Evolutionary conservation across 352 stramenopile species (phyloP).

Genomic region (Phytophthora chlamydospora): DNA sequence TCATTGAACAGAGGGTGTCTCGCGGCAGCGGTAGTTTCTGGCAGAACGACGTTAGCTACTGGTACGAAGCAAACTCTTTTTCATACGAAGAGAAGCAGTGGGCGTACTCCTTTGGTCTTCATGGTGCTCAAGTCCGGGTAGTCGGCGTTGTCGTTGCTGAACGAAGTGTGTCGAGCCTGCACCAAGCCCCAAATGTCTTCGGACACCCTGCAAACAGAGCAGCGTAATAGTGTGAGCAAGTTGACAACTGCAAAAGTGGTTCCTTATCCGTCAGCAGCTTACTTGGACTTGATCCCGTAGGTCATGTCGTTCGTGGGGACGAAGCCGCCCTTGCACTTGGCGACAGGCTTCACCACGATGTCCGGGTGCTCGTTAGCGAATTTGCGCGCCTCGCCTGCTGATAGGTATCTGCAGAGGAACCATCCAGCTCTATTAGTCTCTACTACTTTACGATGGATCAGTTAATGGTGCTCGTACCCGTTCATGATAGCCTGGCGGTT

Average conservation of each 20-base stretch:
- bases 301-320: conserved; percentile 60
- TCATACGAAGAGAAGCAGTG: background rate
- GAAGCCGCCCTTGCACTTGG: conserved; percentile 63
- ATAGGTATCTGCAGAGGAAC: conserved; percentile 44
- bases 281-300: conserved; percentile 86
- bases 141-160: conserved; percentile 66
- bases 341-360: conserved; percentile 67
- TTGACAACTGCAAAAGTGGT: background rate
- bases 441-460: background rate
- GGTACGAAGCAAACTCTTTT: background rate
- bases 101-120: conserved; percentile 79
- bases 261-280: background rate
- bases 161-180: conserved; percentile 72
- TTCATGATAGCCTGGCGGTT: conserved; percentile 70
- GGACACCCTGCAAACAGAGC: conserved; percentile 46
- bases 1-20: conserved; percentile 71
- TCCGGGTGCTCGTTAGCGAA: conserved; percentile 77
- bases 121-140: conserved; percentile 83
- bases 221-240: background rate
- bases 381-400: conserved; percentile 56
- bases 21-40: conserved; percentile 78
- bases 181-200: conserved; percentile 78
- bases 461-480: conserved; percentile 35
- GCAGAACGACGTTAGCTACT: background rate
- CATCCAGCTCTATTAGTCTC: background rate